phyloP scores from a whole-genome alignment of 208 protist species.

The Leishmania mexicana region DNA sequence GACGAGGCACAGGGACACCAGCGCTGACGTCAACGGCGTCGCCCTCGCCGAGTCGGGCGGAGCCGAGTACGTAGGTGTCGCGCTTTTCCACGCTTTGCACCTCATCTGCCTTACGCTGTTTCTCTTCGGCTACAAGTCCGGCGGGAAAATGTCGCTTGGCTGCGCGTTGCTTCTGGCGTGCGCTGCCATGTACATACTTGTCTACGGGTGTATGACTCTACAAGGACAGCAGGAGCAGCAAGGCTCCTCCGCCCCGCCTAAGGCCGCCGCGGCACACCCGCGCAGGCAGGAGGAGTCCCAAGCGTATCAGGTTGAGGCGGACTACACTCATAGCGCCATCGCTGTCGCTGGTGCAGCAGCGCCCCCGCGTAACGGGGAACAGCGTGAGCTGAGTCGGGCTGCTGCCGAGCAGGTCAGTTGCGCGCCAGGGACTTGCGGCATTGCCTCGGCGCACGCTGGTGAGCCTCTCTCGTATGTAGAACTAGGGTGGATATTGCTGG shows the following conservation, averaged over 20 bases:
- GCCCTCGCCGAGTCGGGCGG: slow-evolving; percentile 29
- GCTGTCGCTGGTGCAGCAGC: slow-evolving; percentile 8
- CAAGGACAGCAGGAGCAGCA: slow-evolving; percentile 10
- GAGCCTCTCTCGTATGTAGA: slow-evolving; percentile 19
- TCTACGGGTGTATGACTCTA: slow-evolving; percentile 29
- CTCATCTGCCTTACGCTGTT: slow-evolving; percentile 14
- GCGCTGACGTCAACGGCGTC: slow-evolving; percentile 6
- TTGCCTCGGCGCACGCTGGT: background rate
- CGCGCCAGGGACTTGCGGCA: slow-evolving; percentile 8
- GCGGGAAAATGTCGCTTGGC: slow-evolving; percentile 27
- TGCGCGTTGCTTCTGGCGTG: slow-evolving; percentile 31
- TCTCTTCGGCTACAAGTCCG: slow-evolving; percentile 9
- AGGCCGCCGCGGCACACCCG: slow-evolving; percentile 8
- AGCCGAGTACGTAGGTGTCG: slow-evolving; percentile 27
- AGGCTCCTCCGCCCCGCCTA: background rate
- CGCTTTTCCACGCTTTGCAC: slow-evolving; percentile 22
- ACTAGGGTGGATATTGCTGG: slow-evolving; percentile 23
- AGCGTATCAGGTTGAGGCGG: slow-evolving; percentile 9
- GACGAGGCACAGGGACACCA: background rate
- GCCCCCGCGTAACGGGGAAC: background rate
- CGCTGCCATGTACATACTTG: slow-evolving; percentile 41
- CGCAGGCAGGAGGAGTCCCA: slow-evolving; percentile 1
- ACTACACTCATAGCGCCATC: slow-evolving; percentile 16
- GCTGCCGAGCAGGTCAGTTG: slow-evolving; percentile 3
- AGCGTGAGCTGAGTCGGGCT: slow-evolving; percentile 9